Conservation (phyloP, 257 asterid genomes). For the Forsythia suspensa region DNA sequence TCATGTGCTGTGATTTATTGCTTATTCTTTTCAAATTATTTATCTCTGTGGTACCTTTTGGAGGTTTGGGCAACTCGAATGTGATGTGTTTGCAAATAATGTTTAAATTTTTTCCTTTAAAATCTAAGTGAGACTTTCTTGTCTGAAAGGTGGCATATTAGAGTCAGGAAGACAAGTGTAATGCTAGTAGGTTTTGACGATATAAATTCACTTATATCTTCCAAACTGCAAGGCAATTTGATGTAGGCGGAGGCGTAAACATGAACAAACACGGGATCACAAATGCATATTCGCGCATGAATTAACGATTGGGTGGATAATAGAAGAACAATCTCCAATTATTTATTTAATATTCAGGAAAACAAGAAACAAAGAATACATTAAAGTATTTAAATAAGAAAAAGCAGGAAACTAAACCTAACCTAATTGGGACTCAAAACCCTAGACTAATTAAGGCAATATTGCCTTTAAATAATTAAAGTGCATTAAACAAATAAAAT, state of each 20-base stretch:
- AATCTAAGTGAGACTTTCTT: background rate
- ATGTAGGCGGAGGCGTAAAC: background rate
- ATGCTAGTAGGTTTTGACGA: background rate
- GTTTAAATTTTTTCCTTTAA: background rate
- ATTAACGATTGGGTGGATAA: too few species aligned
- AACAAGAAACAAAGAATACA: too few species aligned
- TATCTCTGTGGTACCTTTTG: background rate
- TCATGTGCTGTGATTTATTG: background rate
- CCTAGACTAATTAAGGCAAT: too few species aligned
- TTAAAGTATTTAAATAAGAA: too few species aligned
- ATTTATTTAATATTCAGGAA: too few species aligned
- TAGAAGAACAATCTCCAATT: too few species aligned
- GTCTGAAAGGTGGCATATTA: background rate
- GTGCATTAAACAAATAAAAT: too few species aligned
- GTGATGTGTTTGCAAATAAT: background rate
- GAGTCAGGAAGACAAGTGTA: background rate
- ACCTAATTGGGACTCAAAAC: too few species aligned
- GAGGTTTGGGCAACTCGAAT: background rate
- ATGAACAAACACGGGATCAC: too few species aligned
- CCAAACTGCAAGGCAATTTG: background rate
- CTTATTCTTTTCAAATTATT: background rate
- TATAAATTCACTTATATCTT: background rate
- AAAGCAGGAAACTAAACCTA: too few species aligned
- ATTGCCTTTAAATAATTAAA: too few species aligned
- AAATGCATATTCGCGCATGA: too few species aligned